Percentiles rank a stretch among this genome's conserved stretches.
Evolutionary conservation across 352 stramenopile species (phyloP).

Genomic region (Pythium grandisporangium): DNA sequence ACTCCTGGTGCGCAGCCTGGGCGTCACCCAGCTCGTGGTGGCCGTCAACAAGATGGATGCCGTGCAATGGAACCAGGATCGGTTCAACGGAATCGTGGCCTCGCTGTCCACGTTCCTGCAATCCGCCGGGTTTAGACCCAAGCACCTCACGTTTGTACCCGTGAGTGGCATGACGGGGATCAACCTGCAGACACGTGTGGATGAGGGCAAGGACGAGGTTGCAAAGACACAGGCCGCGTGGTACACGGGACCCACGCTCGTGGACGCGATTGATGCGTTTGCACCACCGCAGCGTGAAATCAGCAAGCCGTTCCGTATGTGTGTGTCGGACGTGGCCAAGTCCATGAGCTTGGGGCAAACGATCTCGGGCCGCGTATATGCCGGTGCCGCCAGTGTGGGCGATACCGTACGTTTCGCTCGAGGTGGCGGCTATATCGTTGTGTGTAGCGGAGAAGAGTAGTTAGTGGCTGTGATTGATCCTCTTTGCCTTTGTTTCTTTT

Average conservation of each 20-base stretch:
- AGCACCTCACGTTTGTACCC: conserved; percentile 82
- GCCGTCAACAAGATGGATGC: conserved; percentile 98
- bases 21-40: conserved; percentile 93
- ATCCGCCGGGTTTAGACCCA: conserved; percentile 60
- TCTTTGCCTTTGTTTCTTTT: background rate
- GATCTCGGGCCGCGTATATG: conserved; percentile 81
- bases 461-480: conserved; percentile 2
- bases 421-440: background rate
- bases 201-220: conserved; percentile 23
- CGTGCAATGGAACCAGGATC: conserved; percentile 70
- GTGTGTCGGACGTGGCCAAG: conserved; percentile 78
- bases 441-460: background rate
- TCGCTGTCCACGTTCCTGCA: conserved; percentile 72
- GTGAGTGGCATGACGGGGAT: conserved; percentile 78
- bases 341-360: conserved; percentile 76
- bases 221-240: no score
- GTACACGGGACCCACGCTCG: conserved; percentile 73
- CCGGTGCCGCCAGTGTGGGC: conserved; percentile 49
- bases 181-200: conserved; percentile 70
- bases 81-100: conserved; percentile 72
- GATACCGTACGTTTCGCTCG: conserved; percentile 42
- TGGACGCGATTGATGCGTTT: conserved; percentile 78
- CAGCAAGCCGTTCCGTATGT: conserved; percentile 80
- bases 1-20: conserved; percentile 88
- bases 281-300: conserved; percentile 67